These are phyloP conservation scores for Trametes pubescens DNA, from an alignment of 1,284 basidiomycete species.

Conservation along the genomic window DNA sequence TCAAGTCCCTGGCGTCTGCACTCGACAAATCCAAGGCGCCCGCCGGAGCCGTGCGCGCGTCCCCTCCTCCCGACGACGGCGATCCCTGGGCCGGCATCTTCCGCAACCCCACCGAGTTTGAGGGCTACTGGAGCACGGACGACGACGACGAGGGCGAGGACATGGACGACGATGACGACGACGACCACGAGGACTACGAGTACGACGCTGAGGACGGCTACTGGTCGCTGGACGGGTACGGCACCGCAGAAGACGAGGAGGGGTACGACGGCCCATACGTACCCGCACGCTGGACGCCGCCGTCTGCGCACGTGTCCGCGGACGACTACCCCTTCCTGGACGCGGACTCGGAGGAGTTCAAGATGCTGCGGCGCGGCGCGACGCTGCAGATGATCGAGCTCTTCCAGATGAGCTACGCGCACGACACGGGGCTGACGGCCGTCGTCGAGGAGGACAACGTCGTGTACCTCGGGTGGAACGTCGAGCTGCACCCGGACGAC, in stretches of 20 bases:
- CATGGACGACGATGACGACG: conserved; percentile 46
- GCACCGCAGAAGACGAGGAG: conserved; percentile 45
- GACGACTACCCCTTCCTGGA: conserved; percentile 48
- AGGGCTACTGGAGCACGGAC: conserved; percentile 51
- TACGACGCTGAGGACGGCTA: conserved; percentile 46
- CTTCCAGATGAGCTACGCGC: conserved; percentile 63
- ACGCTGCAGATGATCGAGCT: conserved; percentile 63
- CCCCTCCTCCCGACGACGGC: conserved; percentile 45
- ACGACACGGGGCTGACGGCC: conserved; percentile 55
- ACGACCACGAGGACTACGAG: conserved; percentile 43
- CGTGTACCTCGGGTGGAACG: conserved; percentile 73
- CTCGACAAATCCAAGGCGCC: conserved; percentile 53
- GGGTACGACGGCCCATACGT: conserved; percentile 50
- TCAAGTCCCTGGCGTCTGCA: conserved; percentile 64
- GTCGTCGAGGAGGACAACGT: conserved; percentile 51
- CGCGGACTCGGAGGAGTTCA: conserved; percentile 48
- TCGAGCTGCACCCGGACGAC: conserved; percentile 57
- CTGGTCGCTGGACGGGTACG: conserved; percentile 46
- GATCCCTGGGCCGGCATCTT: conserved; percentile 79
- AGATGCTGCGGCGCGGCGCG: conserved; percentile 68
- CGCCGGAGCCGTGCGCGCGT: conserved; percentile 35
- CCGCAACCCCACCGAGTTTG: conserved; percentile 49
- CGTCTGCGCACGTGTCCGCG: conserved; percentile 48
- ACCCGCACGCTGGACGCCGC: conserved; percentile 64
- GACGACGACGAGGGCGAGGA: conserved; percentile 46